Evolutionary conservation across 108 stramenopile genomes (phyloP).

Genomic region (Mediolabrus comicus): DNA sequence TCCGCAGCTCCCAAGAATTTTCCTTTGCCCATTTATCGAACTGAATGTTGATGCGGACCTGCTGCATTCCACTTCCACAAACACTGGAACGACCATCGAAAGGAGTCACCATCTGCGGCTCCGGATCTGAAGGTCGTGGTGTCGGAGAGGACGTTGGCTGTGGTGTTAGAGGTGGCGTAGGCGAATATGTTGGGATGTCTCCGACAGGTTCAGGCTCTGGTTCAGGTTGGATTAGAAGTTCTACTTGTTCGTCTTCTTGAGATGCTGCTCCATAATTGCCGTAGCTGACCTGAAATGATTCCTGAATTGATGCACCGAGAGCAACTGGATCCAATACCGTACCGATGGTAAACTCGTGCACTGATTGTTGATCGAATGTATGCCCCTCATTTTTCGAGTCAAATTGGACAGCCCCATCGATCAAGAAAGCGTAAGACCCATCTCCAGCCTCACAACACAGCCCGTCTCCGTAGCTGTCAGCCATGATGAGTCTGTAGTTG

Average conservation of each 20-base stretch:
- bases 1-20: slow-evolving; percentile 35
- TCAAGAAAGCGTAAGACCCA: slow-evolving; percentile 15
- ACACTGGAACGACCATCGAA: not conserved
- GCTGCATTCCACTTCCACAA: slow-evolving; percentile 3
- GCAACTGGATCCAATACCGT: not conserved
- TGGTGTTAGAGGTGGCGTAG: not conserved
- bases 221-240: not conserved
- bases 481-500: slow-evolving; percentile 3
- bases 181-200: not conserved
- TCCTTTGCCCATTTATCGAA: slow-evolving; percentile 25
- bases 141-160: not conserved
- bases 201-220: not conserved
- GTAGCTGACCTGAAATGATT: not conserved
- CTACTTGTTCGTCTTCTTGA: not conserved
- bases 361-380: slow-evolving; percentile 3
- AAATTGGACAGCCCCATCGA: slow-evolving; percentile 17
- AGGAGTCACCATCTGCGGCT: not conserved
- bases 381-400: slow-evolving; percentile 1
- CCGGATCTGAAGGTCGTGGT: not conserved
- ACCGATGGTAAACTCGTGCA: slow-evolving; percentile 13
- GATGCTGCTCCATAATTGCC: too few relatives aligned
- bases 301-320: too few relatives aligned
- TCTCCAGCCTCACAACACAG: slow-evolving; percentile 11
- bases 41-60: slow-evolving; percentile 24
- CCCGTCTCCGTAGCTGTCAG: not conserved